phyloP scores from a whole-genome alignment of 2,329 filamentous ascomycete genomes.

The Ophiostoma quercus region DNA sequence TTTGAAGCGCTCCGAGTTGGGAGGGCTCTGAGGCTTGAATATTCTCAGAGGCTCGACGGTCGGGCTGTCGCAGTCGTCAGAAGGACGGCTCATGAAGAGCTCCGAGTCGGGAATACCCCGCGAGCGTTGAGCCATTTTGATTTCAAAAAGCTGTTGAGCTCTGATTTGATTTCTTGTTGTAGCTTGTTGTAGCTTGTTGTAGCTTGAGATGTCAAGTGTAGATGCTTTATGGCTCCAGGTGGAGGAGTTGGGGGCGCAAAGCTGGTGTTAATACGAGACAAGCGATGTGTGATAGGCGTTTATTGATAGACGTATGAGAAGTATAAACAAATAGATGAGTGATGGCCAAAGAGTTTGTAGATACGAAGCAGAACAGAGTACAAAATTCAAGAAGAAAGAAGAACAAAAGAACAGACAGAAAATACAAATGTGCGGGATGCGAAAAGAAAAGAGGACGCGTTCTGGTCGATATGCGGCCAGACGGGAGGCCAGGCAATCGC shows the following conservation, averaged over 20 bases:
- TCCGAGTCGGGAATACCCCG: slow-evolving; percentile 71
- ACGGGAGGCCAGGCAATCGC: slow-evolving; percentile 23
- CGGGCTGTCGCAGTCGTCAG: slow-evolving; percentile 59
- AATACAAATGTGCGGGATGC: slow-evolving; percentile 6
- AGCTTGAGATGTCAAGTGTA: background rate
- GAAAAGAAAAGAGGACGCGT: slow-evolving; percentile 22
- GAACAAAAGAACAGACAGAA: background rate
- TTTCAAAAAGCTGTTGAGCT: background rate
- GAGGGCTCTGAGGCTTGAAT: slow-evolving; percentile 67
- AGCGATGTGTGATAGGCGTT: background rate
- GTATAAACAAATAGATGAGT: background rate
- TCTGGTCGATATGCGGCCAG: slow-evolving; percentile 26
- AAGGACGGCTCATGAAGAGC: slow-evolving; percentile 65
- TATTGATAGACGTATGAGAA: background rate
- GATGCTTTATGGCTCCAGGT: background rate
- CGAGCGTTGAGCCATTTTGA: slow-evolving; percentile 44
- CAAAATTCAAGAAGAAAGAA: background rate
- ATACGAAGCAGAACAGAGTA: background rate
- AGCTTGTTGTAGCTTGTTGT: background rate
- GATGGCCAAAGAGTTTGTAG: background rate
- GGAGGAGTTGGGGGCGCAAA: background rate
- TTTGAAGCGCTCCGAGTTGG: slow-evolving; percentile 42
- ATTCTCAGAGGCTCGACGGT: slow-evolving; percentile 81
- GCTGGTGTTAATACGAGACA: background rate
- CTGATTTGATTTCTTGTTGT: too few species aligned